These are phyloP conservation scores for Pelargonium nanum DNA, from an alignment of 345 rosid species.

Conservation along the genomic window DNA sequence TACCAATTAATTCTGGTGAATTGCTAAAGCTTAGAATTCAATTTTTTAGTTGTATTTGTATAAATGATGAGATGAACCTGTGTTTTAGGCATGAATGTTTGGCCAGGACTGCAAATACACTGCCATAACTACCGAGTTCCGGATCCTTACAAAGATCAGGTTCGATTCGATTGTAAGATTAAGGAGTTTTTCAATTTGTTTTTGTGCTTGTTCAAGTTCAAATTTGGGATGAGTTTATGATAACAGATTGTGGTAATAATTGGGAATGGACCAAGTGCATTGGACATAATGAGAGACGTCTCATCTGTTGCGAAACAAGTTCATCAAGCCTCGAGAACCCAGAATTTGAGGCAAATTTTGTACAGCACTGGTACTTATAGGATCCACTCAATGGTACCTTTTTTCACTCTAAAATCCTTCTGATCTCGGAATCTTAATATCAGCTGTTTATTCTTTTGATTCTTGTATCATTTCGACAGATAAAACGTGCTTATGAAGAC, in stretches of 20 bases:
- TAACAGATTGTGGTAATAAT: conserved; percentile 1
- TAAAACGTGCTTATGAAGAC: conserved; percentile 7
- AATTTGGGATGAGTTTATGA: no score
- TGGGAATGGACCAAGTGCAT: conserved; percentile 4
- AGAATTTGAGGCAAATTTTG: no score
- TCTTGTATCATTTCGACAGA: background rate
- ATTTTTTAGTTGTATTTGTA: no score
- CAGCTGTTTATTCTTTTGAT: no score
- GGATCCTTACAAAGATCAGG: conserved; percentile 8
- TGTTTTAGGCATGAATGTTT: background rate
- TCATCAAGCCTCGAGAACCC: conserved; percentile 2
- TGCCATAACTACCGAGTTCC: conserved; percentile 19
- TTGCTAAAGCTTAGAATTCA: no score
- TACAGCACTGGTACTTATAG: no score
- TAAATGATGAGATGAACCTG: no score
- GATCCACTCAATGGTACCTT: background rate
- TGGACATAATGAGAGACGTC: background rate
- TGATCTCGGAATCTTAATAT: no score
- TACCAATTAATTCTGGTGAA: no score
- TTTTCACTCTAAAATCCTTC: background rate
- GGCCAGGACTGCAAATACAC: conserved; percentile 16
- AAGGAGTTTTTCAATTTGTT: background rate
- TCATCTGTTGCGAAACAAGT: background rate
- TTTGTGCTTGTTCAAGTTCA: no score
- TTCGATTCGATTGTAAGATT: background rate